A percentile compares a stretch with the other conserved stretches of the same genome.
Conservation (phyloP, 2,329 filamentous ascomycete species). For the Paecilomyces sp. region DNA sequence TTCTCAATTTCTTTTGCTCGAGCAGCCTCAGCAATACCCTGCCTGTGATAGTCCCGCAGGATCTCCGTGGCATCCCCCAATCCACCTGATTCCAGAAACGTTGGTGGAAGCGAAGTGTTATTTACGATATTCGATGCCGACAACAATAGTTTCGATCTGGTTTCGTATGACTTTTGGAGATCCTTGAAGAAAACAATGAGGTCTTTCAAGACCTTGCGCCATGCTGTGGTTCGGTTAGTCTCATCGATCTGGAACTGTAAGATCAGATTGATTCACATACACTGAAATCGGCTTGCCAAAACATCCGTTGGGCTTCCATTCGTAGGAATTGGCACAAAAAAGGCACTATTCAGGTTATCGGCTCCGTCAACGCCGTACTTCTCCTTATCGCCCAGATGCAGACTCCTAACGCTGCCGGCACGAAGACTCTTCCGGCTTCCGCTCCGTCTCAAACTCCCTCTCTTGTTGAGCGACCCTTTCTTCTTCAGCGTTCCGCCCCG, state of each 20-base stretch:
- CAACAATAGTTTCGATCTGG: conserved; percentile 69
- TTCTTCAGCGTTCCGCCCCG: conserved; percentile 78
- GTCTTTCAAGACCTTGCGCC: conserved; percentile 93
- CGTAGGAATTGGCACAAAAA: conserved; percentile 84
- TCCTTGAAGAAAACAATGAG: conserved; percentile 91
- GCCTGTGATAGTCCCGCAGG: conserved; percentile 74
- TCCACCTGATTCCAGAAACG: conserved; percentile 75
- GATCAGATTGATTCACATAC: conserved; percentile 42
- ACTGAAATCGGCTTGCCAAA: conserved; percentile 80
- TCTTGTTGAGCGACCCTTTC: conserved; percentile 69
- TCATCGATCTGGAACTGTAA: conserved; percentile 1
- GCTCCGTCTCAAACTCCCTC: conserved; percentile 68
- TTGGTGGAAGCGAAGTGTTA: conserved; percentile 65
- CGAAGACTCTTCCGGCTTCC: conserved; percentile 73
- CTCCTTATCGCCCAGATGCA: conserved; percentile 61
- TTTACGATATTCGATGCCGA: conserved; percentile 81
- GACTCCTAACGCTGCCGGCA: conserved; percentile 78
- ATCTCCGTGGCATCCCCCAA: conserved; percentile 80
- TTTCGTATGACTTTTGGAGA: conserved; percentile 82
- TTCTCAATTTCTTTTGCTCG: conserved; percentile 87
- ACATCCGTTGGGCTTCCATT: conserved; percentile 80
- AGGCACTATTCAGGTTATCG: conserved; percentile 70
- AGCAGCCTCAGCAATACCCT: conserved; percentile 69
- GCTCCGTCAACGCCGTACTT: conserved; percentile 39
- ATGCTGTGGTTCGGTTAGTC: conserved; percentile 50